Evolutionary conservation across 2,329 filamentous ascomycete species (phyloP).

Genomic region (Calonectria leucothoes): DNA sequence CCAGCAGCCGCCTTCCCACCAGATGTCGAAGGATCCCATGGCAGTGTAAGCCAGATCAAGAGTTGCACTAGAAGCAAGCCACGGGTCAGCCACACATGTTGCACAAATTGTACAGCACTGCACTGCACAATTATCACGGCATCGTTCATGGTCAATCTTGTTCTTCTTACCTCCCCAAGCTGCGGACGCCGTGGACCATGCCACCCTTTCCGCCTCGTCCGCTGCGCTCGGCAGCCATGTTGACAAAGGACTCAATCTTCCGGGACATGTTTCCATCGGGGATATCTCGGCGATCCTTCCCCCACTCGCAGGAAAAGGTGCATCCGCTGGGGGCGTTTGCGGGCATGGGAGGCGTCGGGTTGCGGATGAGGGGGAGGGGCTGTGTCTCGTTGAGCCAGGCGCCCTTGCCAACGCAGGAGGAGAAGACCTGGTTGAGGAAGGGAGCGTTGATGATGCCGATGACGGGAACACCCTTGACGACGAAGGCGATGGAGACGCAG

Average conservation of each 20-base stretch:
- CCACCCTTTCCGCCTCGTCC: slow-evolving; percentile 75
- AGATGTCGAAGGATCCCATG: slow-evolving; percentile 81
- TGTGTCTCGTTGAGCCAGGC: slow-evolving; percentile 77
- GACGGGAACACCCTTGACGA: slow-evolving; percentile 67
- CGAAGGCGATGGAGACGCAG: slow-evolving; percentile 81
- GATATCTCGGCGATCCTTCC: slow-evolving; percentile 77
- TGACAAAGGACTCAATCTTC: slow-evolving; percentile 81
- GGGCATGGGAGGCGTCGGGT: slow-evolving; percentile 73
- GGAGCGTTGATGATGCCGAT: slow-evolving; percentile 81
- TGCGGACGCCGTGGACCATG: slow-evolving; percentile 83
- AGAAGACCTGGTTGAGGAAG: slow-evolving; percentile 76
- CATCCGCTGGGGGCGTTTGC: slow-evolving; percentile 74
- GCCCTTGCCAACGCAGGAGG: slow-evolving; percentile 72
- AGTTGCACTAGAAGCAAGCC: slow-evolving; percentile 65
- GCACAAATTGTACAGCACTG: neutral
- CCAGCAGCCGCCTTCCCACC: slow-evolving; percentile 87
- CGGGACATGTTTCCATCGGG: slow-evolving; percentile 75
- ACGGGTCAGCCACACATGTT: neutral
- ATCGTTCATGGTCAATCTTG: too few relatives aligned
- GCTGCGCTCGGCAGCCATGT: slow-evolving; percentile 76
- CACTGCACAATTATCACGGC: neutral
- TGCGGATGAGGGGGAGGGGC: slow-evolving; percentile 71
- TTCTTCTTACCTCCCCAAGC: slow-evolving; percentile 65
- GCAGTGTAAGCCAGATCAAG: slow-evolving; percentile 81
- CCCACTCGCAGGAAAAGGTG: slow-evolving; percentile 82